Evolutionary conservation across 305 asterid genomes (phyloP), one percentile per base, ranked within the genome.

Genomic region (Ilex paraguariensis): DNA sequence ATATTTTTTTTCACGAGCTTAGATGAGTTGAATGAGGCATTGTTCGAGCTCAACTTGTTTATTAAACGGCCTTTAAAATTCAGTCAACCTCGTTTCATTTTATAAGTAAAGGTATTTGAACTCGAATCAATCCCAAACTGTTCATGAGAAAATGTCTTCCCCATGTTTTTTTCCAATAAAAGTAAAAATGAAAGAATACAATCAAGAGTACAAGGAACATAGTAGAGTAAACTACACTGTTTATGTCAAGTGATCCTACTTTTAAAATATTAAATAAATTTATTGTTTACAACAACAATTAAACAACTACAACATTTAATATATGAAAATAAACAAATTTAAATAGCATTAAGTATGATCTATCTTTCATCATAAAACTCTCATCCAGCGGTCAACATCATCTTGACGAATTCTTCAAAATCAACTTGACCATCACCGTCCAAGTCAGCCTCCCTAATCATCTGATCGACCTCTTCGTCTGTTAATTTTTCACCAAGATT

Each of bases 351-450:
- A 10, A 52, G 16, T 52, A 7, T 14, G 56, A 4, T 36, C 30
- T 52, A 52, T 52, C 56, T 10, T 52, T 16, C 3, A 52, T 52
- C 28, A n/a, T 7, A 7, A 7, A 52, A 10, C 31, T 52, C 30
- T 52, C 42, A 86, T 69, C 84, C 85, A 65, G 81, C 68, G 56
- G 70, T 72, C 77, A 73, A 78, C 91, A 86, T 84, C 89, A 88
- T 85, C 75, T 83, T 85, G 32, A 85, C 94, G 80, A 88, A 88
- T 52, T 88, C 96, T 71, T 85, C 95, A 56, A 76, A 82, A 63
- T 86, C 80, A 67, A 86, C 88, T 71, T 84, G 88, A 3, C 95
- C 95, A 75, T 86, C 95, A 58, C 95, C 95, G 68, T 86, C 91
- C 80, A 84, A 77, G 69, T 86, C 95, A 48, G 95, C 95, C 72